Conservation (phyloP, 73 alveolate genomes). For the Effrenium voratum region DNA sequence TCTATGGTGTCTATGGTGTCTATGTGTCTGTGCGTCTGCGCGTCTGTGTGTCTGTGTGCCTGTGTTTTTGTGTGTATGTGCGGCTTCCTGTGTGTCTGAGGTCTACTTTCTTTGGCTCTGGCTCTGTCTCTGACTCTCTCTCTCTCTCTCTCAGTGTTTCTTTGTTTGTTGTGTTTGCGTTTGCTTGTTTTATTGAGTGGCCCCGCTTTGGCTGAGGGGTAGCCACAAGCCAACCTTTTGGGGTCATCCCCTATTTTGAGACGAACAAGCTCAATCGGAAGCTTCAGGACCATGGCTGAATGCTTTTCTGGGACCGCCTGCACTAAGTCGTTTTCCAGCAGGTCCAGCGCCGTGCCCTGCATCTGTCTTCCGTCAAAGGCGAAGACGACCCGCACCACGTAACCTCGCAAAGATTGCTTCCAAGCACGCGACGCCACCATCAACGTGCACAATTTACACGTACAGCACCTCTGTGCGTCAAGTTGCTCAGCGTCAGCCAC, state of each 20-base stretch:
- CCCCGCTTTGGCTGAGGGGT: neutral
- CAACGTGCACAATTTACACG: too few species aligned
- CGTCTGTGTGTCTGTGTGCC: neutral
- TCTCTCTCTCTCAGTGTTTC: neutral
- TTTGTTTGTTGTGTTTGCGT: neutral
- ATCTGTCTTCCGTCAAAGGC: neutral
- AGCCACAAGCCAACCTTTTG: neutral
- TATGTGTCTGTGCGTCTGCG: neutral
- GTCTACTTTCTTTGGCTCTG: neutral
- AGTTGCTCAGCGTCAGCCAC: too few species aligned
- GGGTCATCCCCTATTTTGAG: too few species aligned
- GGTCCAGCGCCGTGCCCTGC: constrained; percentile 12
- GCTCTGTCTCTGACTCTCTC: neutral
- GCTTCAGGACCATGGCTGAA: neutral
- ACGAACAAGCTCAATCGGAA: neutral
- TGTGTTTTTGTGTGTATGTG: neutral
- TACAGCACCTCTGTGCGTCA: too few species aligned
- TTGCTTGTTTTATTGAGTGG: neutral
- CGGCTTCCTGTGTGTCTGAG: neutral
- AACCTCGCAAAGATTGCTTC: neutral
- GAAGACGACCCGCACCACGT: neutral
- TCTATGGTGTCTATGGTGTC: neutral
- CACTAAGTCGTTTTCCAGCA: constrained; percentile 24
- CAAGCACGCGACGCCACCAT: neutral
- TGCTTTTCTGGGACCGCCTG: neutral